Evolutionary conservation across 768 basidiomycete genomes (phyloP), one percentile per base, ranked within the genome.

Genomic region (Trametes meyenii): DNA sequence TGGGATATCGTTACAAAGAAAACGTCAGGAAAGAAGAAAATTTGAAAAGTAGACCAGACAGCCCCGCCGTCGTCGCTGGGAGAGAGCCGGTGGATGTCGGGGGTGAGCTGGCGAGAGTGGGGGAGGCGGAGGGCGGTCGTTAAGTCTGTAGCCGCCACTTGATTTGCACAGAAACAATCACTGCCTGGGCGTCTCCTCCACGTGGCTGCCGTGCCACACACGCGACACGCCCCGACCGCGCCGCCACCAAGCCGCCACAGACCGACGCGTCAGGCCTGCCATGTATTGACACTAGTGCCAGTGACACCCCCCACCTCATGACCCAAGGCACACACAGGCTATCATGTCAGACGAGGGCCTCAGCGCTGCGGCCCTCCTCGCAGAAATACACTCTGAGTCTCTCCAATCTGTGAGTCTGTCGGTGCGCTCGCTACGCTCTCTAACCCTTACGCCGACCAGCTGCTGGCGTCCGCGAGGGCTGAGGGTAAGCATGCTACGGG

Each of bases 401-500:
- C 50, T 67, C 10, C 67, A 63, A 14, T 38, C 50, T 10, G 67
- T 67, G 43, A 50, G 67, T 61, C 5, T 12, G 7, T 2, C n/a
- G 3, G 5, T 17, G 12, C 13, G 12, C 17, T 13, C 12, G 17
- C 12, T 21, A 19, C 29, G 19, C 35, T 19, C 8, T 13, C 35
- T 51, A 42, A 62, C 52, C 26, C 5, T 8, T 6, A 19, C 43
- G 16, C 23, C 6, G 26, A 8, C 33, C 70, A 85, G 83, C 72
- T 82, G 33, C 75, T 82, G 46, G 72, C 77, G 19, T 70, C 75
- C 17, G 74, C 83, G 48, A 75, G 75, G 44, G 68, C 69, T 46
- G 66, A 78, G 66, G 67, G 80, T 84, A 56, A 66, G 57, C 52
- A n/a, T 36, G 23, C 23, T 64, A 62, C 44, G 19, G 29, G 57